Evolutionary conservation across 192 early-diverging fungal species (phyloP).

Genomic region (Haplosporangium gracile): DNA sequence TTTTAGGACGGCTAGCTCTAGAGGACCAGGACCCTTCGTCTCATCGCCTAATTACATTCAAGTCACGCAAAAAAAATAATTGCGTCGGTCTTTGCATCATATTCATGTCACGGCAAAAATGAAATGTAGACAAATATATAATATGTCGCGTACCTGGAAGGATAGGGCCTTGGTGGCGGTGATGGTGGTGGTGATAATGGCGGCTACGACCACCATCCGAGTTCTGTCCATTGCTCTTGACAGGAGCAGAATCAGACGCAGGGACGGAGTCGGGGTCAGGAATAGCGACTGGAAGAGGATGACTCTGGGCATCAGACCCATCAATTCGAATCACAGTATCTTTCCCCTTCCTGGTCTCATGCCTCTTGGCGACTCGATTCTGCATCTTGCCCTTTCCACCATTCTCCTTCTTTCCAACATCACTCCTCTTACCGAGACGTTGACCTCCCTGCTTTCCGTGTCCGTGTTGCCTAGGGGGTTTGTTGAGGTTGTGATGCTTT

Average conservation of each 20-base stretch:
- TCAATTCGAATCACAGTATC: not conserved
- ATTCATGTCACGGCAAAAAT: not conserved
- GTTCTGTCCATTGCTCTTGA: not conserved
- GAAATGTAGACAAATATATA: not conserved
- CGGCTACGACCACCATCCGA: not conserved
- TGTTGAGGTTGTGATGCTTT: not conserved
- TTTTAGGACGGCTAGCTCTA: not conserved
- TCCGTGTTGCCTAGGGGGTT: not conserved
- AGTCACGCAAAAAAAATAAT: not conserved
- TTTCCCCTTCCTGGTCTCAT: not conserved
- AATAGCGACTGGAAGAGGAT: not conserved
- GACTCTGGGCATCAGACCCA: not conserved
- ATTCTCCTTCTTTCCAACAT: not conserved
- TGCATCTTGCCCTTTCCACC: slow-evolving; percentile 1
- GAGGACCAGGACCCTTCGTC: not conserved
- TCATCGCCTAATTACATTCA: not conserved
- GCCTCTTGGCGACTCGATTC: not conserved
- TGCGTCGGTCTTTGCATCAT: not conserved
- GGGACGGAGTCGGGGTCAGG: not conserved
- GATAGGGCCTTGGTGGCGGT: not conserved
- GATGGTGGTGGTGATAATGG: not conserved
- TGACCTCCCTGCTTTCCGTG: not conserved
- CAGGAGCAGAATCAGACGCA: not conserved
- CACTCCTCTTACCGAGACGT: not conserved
- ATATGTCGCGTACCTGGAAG: not conserved